phyloP scores from a whole-genome alignment of 2,329 filamentous ascomycete genomes.

The Pseudofabraea citricarpa region DNA sequence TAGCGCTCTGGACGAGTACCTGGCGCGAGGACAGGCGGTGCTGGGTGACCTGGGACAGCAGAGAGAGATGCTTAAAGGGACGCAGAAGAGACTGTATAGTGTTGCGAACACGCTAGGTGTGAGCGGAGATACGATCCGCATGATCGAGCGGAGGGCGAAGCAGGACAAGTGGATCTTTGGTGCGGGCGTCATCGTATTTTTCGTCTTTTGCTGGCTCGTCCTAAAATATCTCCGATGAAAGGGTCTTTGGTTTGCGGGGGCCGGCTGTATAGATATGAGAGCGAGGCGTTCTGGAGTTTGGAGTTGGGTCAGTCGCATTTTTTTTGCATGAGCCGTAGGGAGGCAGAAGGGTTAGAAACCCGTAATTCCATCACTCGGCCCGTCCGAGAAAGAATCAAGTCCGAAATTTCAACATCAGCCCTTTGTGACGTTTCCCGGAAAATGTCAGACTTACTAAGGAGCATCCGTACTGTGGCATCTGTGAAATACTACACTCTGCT shows the following conservation, averaged over 20 bases:
- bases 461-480: no score
- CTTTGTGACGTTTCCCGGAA: no score
- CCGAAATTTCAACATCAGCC: no score
- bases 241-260: neutral
- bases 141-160: slow-evolving; percentile 85
- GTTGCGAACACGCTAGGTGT: slow-evolving; percentile 92
- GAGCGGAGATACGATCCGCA: slow-evolving; percentile 92
- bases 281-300: slow-evolving; percentile 16
- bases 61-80: slow-evolving; percentile 90
- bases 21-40: slow-evolving; percentile 86
- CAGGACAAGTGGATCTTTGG: slow-evolving; percentile 99
- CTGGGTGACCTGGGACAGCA: slow-evolving; percentile 85
- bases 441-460: no score
- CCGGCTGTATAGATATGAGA: slow-evolving; percentile 7
- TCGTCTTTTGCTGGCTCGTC: slow-evolving; percentile 87
- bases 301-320: no score
- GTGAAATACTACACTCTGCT: no score
- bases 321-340: no score
- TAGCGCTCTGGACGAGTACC: slow-evolving; percentile 84
- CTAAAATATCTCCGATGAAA: slow-evolving; percentile 71
- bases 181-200: slow-evolving; percentile 79
- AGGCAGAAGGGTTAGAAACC: no score
- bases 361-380: no score
- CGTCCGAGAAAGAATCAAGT: no score
- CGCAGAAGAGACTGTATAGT: slow-evolving; percentile 84